A percentile compares a stretch with the other conserved stretches of the same genome.
Evolutionary conservation across 164 flowering plant genomes (phyloP).

Genomic region (Dillenia turbinata): DNA sequence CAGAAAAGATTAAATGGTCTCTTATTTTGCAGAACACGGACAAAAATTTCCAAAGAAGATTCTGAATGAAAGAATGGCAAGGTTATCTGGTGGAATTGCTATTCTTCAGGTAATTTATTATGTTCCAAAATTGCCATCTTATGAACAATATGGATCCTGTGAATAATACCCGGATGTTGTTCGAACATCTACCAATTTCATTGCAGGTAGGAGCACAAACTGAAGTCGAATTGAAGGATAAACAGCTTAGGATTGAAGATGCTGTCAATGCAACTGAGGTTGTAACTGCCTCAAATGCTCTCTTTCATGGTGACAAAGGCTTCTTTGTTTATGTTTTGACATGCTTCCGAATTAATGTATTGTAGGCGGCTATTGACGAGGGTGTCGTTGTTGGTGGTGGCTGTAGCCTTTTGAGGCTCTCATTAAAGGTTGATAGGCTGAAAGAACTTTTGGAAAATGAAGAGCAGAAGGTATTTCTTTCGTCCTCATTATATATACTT

Average conservation of each 20-base stretch:
- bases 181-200: neutral
- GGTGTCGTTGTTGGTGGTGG: conserved; percentile 97
- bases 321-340: neutral
- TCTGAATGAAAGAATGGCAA: conserved; percentile 81
- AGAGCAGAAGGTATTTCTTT: conserved; percentile 59
- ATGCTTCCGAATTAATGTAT: conserved; percentile 3
- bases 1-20: neutral
- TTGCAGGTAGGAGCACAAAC: conserved; percentile 89
- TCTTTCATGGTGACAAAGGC: neutral
- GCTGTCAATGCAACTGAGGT: conserved; percentile 96
- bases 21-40: conserved; percentile 55
- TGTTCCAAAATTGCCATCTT: neutral
- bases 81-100: conserved; percentile 82
- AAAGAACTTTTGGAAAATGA: conserved; percentile 66
- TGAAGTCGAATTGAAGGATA: conserved; percentile 83
- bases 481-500: conserved; percentile 1
- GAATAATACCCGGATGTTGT: too few relatives aligned
- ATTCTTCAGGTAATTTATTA: conserved; percentile 59
- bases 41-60: conserved; percentile 73
- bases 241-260: conserved; percentile 83
- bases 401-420: conserved; percentile 70
- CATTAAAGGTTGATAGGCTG: conserved; percentile 57
- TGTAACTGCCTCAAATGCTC: conserved; percentile 7
- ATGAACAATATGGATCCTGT: too few relatives aligned
- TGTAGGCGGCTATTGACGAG: conserved; percentile 92